Evolutionary conservation across 805 yeast genomes (phyloP).

Genomic region (Metschnikowia corniflorae): DNA sequence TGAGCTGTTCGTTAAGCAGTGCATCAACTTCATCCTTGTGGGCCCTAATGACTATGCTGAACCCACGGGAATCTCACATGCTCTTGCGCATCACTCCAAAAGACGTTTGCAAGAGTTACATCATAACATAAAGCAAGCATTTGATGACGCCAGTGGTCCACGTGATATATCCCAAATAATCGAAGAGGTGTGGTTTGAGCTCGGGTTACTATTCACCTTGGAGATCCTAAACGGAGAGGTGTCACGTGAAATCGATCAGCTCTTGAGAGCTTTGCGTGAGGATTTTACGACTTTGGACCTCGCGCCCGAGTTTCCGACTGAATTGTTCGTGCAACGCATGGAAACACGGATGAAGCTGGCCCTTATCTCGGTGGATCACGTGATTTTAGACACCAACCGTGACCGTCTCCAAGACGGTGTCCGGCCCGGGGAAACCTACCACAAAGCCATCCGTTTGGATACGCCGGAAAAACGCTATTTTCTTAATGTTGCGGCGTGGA

Average conservation of each 20-base stretch:
- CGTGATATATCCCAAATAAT: neutral
- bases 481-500: slow-evolving; percentile 1
- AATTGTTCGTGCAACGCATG: neutral
- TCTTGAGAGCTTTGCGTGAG: neutral
- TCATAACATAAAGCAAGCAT: neutral
- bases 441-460: neutral
- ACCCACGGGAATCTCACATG: neutral
- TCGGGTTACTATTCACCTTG: neutral
- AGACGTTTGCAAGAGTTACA: neutral
- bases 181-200: neutral
- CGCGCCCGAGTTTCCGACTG: neutral
- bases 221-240: neutral
- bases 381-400: neutral
- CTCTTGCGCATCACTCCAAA: neutral
- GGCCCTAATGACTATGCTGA: neutral
- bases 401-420: neutral
- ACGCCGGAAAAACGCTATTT: neutral
- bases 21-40: neutral
- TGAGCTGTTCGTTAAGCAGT: neutral
- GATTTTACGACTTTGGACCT: neutral
- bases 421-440: neutral
- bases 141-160: neutral
- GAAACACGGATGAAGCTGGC: neutral
- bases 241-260: slow-evolving; percentile 1
- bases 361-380: neutral